Evolutionary conservation across 305 asterid species (phyloP).

Genomic region (Ajuga reptans): DNA sequence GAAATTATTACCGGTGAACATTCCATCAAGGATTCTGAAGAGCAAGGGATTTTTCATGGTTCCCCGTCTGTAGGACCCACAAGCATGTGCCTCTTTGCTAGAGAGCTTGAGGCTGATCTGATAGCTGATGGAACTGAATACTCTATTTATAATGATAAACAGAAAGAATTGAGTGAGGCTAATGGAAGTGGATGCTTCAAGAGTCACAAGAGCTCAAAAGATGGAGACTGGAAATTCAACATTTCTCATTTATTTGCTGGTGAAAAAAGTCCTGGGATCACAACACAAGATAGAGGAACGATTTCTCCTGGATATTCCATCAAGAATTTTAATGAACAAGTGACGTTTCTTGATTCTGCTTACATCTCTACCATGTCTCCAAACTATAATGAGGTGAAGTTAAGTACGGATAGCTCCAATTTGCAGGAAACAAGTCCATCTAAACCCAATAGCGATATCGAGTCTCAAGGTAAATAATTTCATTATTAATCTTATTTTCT

Average conservation of each 20-base stretch:
- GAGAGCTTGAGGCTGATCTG: constrained; percentile 15
- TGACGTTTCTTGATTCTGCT: neutral
- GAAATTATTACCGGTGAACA: constrained; percentile 17
- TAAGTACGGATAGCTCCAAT: constrained; percentile 16
- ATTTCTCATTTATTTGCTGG: constrained; percentile 16
- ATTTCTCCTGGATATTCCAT: neutral
- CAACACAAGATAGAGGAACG: constrained; percentile 2
- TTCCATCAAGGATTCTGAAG: neutral
- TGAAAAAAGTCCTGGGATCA: constrained; percentile 3
- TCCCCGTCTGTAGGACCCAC: constrained; percentile 13
- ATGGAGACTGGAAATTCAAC: neutral
- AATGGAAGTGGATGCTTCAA: constrained; percentile 12
- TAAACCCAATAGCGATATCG: neutral
- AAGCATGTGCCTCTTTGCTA: neutral
- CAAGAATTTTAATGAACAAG: constrained; percentile 1
- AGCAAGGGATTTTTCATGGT: constrained; percentile 16
- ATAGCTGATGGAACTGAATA: constrained; percentile 16
- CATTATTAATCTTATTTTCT: neutral
- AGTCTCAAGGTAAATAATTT: constrained; percentile 22
- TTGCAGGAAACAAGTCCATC: constrained; percentile 21
- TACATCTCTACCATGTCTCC: constrained; percentile 3
- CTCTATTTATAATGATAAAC: neutral
- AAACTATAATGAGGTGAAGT: neutral
- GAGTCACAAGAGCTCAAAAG: constrained; percentile 8
- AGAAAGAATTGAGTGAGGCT: constrained; percentile 2